Percentiles rank a stretch among this genome's conserved stretches.
These are phyloP conservation scores for Lenzites betulinus DNA, from an alignment of 768 basidiomycete genomes.

Conservation along the genomic window DNA sequence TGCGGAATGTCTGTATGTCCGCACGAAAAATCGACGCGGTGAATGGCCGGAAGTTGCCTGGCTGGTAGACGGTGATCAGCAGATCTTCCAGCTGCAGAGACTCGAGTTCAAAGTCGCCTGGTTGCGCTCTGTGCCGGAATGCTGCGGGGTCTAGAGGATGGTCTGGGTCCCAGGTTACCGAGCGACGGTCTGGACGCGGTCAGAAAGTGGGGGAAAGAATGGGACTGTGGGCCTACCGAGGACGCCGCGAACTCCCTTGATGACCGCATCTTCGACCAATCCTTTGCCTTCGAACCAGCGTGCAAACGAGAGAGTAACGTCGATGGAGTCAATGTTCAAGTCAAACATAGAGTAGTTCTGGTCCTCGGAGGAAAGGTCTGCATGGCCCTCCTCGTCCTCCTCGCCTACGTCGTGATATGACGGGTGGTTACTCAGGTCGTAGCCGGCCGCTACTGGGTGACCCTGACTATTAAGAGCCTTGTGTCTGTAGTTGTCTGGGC, in stretches of 20 bases:
- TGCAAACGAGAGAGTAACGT: slow-evolving; percentile 88
- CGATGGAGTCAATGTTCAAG: slow-evolving; percentile 90
- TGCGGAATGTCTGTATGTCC: slow-evolving; percentile 78
- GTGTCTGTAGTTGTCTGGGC: slow-evolving; percentile 44
- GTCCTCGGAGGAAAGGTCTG: slow-evolving; percentile 50
- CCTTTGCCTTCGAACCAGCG: slow-evolving; percentile 97
- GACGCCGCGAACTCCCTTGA: slow-evolving; percentile 93
- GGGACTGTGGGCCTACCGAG: slow-evolving; percentile 52
- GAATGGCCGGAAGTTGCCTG: slow-evolving; percentile 88
- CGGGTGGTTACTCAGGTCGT: slow-evolving; percentile 78
- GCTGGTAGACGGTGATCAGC: slow-evolving; percentile 92
- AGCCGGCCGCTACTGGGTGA: slow-evolving; percentile 64
- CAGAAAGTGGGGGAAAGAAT: neutral
- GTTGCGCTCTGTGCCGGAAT: slow-evolving; percentile 71
- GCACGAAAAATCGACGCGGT: slow-evolving; percentile 94
- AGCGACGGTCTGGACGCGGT: slow-evolving; percentile 69
- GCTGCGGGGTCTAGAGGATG: slow-evolving; percentile 77
- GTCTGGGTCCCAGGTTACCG: slow-evolving; percentile 83
- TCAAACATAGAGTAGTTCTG: slow-evolving; percentile 89
- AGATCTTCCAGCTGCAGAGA: slow-evolving; percentile 90
- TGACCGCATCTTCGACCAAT: slow-evolving; percentile 83
- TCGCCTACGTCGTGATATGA: slow-evolving; percentile 62
- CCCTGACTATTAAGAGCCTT: slow-evolving; percentile 29
- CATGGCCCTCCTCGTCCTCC: slow-evolving; percentile 49
- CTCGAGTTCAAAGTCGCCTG: slow-evolving; percentile 92